Conservation (phyloP, 352 stramenopile species). For the Phytophthora melonis region DNA sequence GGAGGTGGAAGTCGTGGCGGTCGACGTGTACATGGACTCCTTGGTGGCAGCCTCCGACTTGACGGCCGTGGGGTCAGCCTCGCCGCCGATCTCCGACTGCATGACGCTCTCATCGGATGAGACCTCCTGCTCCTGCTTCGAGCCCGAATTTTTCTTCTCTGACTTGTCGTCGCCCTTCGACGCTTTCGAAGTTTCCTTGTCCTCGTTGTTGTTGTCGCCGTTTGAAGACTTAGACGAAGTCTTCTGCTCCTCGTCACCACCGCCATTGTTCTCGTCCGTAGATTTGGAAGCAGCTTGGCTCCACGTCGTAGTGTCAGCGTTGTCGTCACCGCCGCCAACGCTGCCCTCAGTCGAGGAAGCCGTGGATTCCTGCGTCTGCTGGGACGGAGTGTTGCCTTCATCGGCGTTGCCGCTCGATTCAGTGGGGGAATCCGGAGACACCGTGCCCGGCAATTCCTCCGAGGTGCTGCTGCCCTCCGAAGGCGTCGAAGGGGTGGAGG, state of each 20-base stretch:
- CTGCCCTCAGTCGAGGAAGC: not conserved
- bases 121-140: constrained; percentile 4
- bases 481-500: not conserved
- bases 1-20: not conserved
- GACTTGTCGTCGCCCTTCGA: constrained; percentile 21
- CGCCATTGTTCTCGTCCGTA: not conserved
- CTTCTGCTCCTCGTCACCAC: not conserved
- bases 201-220: constrained; percentile 1
- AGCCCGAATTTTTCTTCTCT: constrained; percentile 1
- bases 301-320: not conserved
- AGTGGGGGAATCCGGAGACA: constrained; percentile 2
- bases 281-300: not conserved
- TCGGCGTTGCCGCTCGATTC: constrained; percentile 5
- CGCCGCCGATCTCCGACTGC: constrained; percentile 20
- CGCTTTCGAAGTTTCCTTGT: not conserved
- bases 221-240: not conserved
- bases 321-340: not conserved
- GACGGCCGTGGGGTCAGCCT: constrained; percentile 14
- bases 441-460: constrained; percentile 2
- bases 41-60: constrained; percentile 3
- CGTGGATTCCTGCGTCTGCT: not conserved
- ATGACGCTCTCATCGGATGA: constrained; percentile 25
- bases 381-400: not conserved
- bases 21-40: not conserved
- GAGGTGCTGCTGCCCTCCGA: not conserved